These are phyloP conservation scores for Hypoxylon sp. DNA, from an alignment of 2,329 filamentous ascomycete genomes.

Conservation along the genomic window DNA sequence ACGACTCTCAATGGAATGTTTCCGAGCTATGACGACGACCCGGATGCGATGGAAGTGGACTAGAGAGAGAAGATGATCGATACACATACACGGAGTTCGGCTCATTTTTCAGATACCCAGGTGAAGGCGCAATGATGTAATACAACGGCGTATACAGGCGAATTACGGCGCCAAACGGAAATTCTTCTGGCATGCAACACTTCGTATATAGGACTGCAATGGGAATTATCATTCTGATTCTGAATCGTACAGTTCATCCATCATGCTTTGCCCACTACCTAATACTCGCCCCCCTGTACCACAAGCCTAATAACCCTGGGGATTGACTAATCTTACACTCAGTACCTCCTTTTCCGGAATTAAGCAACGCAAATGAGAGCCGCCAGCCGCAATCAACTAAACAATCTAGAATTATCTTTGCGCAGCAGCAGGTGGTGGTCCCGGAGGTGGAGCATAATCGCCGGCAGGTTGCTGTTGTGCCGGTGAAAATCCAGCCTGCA, in stretches of 20 bases:
- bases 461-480: constrained; percentile 51
- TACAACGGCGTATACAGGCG: constrained; percentile 11
- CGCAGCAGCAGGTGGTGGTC: constrained; percentile 62
- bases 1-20: constrained; percentile 9
- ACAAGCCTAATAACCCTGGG: constrained; percentile 6
- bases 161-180: constrained; percentile 6
- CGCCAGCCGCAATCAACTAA: constrained; percentile 25
- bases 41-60: constrained; percentile 78
- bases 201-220: constrained; percentile 28
- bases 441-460: constrained; percentile 63
- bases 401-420: constrained; percentile 39
- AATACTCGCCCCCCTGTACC: constrained; percentile 10
- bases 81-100: constrained; percentile 40
- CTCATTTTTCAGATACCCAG: constrained; percentile 41
- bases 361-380: constrained; percentile 29
- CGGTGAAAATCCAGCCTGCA: constrained; percentile 59
- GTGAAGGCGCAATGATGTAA: constrained; percentile 23
- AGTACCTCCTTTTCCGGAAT: constrained; percentile 26
- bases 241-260: constrained; percentile 28
- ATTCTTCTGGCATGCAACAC: constrained; percentile 14
- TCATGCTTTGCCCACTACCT: constrained; percentile 6
- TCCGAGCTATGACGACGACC: constrained; percentile 57
- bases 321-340: neutral
- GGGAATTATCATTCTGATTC: constrained; percentile 27
- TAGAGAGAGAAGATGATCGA: constrained; percentile 27